Evolutionary conservation across 1,284 basidiomycete species (phyloP), one percentile per base, ranked within the genome.

Genomic region (Ceratobasidium sp.): DNA sequence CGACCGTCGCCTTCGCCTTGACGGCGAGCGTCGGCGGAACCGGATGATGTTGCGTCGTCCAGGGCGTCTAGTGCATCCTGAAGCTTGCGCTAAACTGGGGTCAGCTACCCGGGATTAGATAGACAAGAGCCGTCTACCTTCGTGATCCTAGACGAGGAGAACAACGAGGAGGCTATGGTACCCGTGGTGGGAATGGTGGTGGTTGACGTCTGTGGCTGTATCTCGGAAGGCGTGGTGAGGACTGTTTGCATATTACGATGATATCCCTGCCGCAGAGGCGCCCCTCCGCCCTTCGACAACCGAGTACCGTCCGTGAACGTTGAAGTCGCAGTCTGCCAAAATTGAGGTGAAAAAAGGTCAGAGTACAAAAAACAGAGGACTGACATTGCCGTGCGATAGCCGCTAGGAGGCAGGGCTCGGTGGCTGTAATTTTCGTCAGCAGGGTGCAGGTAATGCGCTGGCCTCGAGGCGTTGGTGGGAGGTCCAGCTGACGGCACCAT

Each of bases 21-120:
- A 60, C 42, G 71, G n/a, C 44, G 69, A 56, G 28, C 53, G 53
- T 46, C 51, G 25, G 51, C 12, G 18, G 36, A 16, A 42, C 54
- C 71, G 14, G 51, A 25, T 53, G 59, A 33, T 51, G 64, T 72
- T 60, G 75, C 76, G 63, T 74, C 72, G 73, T 77, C 76, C 70
- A 77, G 64, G 44, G 74, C 72, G 56, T 75, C 73, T 59, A 77
- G 76, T 16, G 76, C 76, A 62, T 77, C 76, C 70, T 77, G 76
- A 61, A 75, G 75, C 73, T 77, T 77, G 28, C 76, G 67, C 76
- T 77, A 38, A 30, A 18, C 23, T 16, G 56, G 28, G 44, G 33
- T 44, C 11, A 64, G 28, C 16, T 6, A 18, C 2, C 23, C 21
- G 40, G 8, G 46, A 7, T 8, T 16, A 12, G 4, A 21, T 48